These are phyloP conservation scores for Solanum virginianum DNA, from an alignment of 257 asterid species.

Conservation along the genomic window DNA sequence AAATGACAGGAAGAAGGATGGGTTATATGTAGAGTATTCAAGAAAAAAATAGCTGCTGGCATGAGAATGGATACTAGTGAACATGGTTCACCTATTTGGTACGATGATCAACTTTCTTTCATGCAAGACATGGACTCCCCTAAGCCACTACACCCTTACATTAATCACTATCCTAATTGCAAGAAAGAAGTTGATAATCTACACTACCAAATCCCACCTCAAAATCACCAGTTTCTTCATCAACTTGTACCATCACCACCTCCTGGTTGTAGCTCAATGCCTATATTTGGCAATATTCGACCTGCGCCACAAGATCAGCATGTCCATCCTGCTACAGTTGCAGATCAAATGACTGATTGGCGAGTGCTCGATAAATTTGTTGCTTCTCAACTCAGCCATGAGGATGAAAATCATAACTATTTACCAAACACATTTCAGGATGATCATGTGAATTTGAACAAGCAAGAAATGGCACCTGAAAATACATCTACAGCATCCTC, in stretches of 20 bases:
- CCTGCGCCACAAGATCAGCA: not conserved
- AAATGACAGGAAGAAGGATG: slow-evolving; percentile 89
- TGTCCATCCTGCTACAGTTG: not conserved
- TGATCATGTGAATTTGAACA: not conserved
- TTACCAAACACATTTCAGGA: slow-evolving; percentile 14
- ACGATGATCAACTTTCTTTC: slow-evolving; percentile 75
- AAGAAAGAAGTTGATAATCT: slow-evolving; percentile 38
- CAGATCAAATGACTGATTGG: slow-evolving; percentile 61
- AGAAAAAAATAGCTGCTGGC: slow-evolving; percentile 43
- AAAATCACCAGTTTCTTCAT: slow-evolving; percentile 31
- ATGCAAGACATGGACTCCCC: slow-evolving; percentile 70
- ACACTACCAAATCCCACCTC: slow-evolving; percentile 22
- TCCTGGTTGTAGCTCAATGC: slow-evolving; percentile 11
- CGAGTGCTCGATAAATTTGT: slow-evolving; percentile 75
- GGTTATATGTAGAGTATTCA: slow-evolving; percentile 90
- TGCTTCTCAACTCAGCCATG: slow-evolving; percentile 84
- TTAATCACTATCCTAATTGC: slow-evolving; percentile 15
- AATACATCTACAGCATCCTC: slow-evolving; percentile 39
- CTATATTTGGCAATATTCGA: slow-evolving; percentile 7
- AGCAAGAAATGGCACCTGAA: slow-evolving; percentile 29
- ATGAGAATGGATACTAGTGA: slow-evolving; percentile 40
- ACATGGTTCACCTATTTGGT: slow-evolving; percentile 79
- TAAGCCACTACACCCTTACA: slow-evolving; percentile 20
- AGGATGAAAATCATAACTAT: slow-evolving; percentile 22
- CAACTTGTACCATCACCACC: slow-evolving; percentile 13